Evolutionary conservation across 345 rosid species (phyloP).

Genomic region (Rhizophora apiculata): DNA sequence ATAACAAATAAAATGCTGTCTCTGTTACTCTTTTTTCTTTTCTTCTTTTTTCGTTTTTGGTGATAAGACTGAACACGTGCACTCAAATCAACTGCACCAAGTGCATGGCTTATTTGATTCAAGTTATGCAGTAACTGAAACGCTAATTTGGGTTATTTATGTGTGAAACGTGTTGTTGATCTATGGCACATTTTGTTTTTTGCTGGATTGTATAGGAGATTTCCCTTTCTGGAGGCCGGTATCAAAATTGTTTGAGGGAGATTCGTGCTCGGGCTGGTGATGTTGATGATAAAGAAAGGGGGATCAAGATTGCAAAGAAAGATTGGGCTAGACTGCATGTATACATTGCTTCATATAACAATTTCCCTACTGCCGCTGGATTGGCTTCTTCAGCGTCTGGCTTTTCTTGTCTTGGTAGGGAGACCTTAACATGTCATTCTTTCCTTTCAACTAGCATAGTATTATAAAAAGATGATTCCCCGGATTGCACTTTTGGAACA

Average conservation of each 20-base stretch:
- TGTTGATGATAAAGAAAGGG: slow-evolving; percentile 75
- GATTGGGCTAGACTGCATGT: slow-evolving; percentile 85
- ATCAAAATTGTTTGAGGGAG: slow-evolving; percentile 81
- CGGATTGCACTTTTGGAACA: no score
- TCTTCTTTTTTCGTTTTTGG: no score
- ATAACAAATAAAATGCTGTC: no score
- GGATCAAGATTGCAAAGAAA: slow-evolving; percentile 67
- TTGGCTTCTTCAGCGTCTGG: slow-evolving; percentile 99
- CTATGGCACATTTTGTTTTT: slow-evolving; percentile 23
- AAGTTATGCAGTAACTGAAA: not conserved
- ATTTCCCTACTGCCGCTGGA: slow-evolving; percentile 98
- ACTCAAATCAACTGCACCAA: no score
- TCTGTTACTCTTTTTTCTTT: no score
- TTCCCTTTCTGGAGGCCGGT: slow-evolving; percentile 88
- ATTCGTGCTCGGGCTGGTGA: slow-evolving; percentile 74
- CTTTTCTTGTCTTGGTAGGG: slow-evolving; percentile 88
- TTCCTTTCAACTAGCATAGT: no score
- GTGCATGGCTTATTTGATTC: not conserved
- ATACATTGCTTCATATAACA: slow-evolving; percentile 88
- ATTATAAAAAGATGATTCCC: no score
- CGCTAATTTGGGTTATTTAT: not conserved
- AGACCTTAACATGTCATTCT: not conserved
- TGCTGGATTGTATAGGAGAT: slow-evolving; percentile 69
- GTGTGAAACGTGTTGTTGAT: slow-evolving; percentile 12
- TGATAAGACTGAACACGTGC: no score